Evolutionary conservation across 306 rosid species (phyloP).

Genomic region (Neltuma alba): DNA sequence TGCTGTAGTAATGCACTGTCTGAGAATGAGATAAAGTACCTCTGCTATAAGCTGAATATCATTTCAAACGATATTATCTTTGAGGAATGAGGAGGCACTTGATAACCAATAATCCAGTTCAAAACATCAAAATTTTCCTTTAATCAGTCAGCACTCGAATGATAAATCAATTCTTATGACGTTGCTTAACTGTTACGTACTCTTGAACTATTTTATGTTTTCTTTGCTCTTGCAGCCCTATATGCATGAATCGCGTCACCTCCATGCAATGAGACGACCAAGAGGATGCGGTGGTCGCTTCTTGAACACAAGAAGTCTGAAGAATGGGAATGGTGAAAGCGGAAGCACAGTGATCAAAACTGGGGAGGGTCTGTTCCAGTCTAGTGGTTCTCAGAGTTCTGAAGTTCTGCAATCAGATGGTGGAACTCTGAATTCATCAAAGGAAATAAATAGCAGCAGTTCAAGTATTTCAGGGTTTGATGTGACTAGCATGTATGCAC

Average conservation of each 20-base stretch:
- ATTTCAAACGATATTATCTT: no score
- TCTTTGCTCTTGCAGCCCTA: slow-evolving; percentile 57
- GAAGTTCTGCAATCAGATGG: slow-evolving; percentile 62
- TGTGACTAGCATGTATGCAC: slow-evolving; percentile 62
- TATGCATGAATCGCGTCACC: slow-evolving; percentile 91
- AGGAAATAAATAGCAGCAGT: slow-evolving; percentile 53
- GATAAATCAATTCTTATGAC: neutral
- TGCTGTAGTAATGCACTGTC: neutral
- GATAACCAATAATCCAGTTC: neutral
- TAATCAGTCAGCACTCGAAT: neutral
- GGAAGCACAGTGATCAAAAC: slow-evolving; percentile 34
- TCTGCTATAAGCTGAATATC: neutral
- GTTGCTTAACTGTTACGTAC: neutral
- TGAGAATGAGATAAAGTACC: neutral
- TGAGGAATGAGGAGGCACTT: neutral
- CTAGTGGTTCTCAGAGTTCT: slow-evolving; percentile 58
- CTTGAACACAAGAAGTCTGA: slow-evolving; percentile 55
- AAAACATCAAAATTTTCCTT: slow-evolving; percentile 11
- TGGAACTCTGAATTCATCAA: slow-evolving; percentile 59
- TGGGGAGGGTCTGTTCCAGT: slow-evolving; percentile 29
- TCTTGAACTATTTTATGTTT: neutral
- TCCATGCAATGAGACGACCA: slow-evolving; percentile 80
- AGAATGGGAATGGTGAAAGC: slow-evolving; percentile 38
- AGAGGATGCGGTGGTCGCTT: slow-evolving; percentile 89
- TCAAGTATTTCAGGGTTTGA: slow-evolving; percentile 58